These are phyloP conservation scores for Termitomyces sp. DNA, from an alignment of 768 basidiomycete species.

Conservation along the genomic window DNA sequence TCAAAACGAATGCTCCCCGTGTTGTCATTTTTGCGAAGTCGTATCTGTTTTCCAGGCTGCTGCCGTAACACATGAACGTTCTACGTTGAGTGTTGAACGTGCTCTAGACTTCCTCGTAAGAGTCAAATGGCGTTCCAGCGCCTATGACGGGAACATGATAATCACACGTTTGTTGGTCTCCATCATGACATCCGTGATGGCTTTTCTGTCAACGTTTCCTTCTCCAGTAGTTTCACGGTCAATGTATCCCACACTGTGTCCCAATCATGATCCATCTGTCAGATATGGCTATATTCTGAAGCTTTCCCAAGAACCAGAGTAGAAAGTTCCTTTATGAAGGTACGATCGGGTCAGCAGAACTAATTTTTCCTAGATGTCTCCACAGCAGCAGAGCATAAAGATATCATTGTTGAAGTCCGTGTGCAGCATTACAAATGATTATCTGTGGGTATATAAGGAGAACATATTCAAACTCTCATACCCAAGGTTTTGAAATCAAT, in stretches of 20 bases:
- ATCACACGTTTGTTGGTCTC: neutral
- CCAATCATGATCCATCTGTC: neutral
- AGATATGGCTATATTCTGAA: neutral
- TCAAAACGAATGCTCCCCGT: neutral
- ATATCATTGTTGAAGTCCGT: too few relatives aligned
- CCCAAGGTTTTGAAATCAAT: neutral
- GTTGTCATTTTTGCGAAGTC: too few relatives aligned
- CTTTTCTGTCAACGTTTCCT: neutral
- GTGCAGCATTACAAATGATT: neutral
- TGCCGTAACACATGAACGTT: too few relatives aligned
- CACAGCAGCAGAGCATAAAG: neutral
- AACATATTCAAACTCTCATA: neutral
- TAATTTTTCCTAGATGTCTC: neutral
- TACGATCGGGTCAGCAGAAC: slow-evolving; percentile 8
- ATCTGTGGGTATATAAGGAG: neutral
- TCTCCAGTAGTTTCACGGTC: neutral
- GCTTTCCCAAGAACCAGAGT: neutral
- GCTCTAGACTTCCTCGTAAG: too few relatives aligned
- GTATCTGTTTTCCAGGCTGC: neutral
- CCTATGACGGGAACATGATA: neutral
- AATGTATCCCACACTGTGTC: neutral
- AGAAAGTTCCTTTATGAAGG: neutral
- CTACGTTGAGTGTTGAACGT: neutral
- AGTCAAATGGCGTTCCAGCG: neutral
- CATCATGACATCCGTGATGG: too few relatives aligned